These are phyloP conservation scores for Saccharomycopsis fermentans DNA, from an alignment of 805 yeast species.

Conservation along the genomic window DNA sequence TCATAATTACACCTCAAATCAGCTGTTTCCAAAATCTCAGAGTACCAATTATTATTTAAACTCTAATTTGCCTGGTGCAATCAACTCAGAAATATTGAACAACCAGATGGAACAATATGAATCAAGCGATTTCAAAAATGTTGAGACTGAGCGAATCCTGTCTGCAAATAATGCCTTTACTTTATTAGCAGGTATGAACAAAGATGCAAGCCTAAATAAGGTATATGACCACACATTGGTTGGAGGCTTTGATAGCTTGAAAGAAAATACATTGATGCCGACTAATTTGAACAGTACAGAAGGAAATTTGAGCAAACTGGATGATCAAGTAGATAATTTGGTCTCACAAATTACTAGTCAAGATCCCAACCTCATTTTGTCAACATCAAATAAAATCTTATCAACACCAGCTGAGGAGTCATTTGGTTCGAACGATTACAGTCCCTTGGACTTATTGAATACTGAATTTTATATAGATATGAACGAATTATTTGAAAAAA, in stretches of 20 bases:
- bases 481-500: conserved; percentile 11
- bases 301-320: background rate
- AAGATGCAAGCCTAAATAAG: background rate
- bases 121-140: background rate
- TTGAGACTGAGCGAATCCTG: background rate
- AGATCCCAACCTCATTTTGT: background rate
- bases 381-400: background rate
- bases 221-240: background rate
- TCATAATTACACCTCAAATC: background rate
- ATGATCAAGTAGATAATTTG: background rate
- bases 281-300: background rate
- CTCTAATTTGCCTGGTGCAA: background rate
- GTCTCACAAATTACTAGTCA: background rate
- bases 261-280: background rate
- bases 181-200: background rate
- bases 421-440: background rate
- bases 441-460: conserved; percentile 10
- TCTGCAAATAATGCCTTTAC: background rate
- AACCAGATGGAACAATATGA: background rate
- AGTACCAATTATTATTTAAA: no score
- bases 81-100: background rate
- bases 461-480: conserved; percentile 16
- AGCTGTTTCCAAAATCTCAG: background rate
- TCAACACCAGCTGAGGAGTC: background rate
- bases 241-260: background rate